A percentile compares a stretch with the other conserved stretches of the same genome.
Conservation (phyloP, 495 filamentous ascomycete genomes). For the Xylaria venustula region DNA sequence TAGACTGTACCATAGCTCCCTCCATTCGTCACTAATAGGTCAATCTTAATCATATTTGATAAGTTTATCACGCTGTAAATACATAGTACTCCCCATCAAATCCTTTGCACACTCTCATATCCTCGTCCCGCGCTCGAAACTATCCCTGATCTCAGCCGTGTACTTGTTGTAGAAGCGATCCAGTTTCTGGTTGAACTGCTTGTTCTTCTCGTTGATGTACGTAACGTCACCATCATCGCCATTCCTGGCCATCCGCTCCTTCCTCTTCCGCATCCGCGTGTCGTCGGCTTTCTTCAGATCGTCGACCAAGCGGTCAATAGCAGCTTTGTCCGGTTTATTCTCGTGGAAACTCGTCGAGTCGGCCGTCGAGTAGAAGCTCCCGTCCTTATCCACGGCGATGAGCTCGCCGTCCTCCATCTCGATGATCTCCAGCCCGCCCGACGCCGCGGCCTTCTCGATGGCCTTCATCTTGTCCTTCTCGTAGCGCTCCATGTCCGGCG, state of each 20-base stretch:
- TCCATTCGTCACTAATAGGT: constrained; percentile 17
- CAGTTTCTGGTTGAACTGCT: constrained; percentile 98
- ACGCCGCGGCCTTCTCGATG: constrained; percentile 76
- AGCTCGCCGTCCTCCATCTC: constrained; percentile 93
- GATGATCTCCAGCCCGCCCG: constrained; percentile 82
- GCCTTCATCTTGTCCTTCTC: constrained; percentile 80
- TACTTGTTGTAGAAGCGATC: constrained; percentile 97
- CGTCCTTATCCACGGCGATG: constrained; percentile 87
- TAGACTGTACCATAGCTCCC: constrained; percentile 32
- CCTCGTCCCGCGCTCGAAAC: constrained; percentile 94
- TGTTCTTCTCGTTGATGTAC: constrained; percentile 99
- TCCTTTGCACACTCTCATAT: constrained; percentile 50
- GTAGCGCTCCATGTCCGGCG: constrained; percentile 74
- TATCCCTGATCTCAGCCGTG: constrained; percentile 93
- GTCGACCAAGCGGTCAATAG: constrained; percentile 83
- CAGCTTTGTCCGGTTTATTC: constrained; percentile 83
- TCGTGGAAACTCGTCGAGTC: constrained; percentile 78
- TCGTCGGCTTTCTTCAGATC: constrained; percentile 91
- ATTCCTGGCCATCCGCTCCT: constrained; percentile 70
- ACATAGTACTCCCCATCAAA: constrained; percentile 2
- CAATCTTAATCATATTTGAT: constrained; percentile 16
- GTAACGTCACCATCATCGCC: constrained; percentile 84
- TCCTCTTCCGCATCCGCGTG: constrained; percentile 75
- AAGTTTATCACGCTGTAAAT: constrained; percentile 10
- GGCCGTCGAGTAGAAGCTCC: constrained; percentile 83